Conservation (phyloP, 2,329 filamentous ascomycete species). For the Fusarium phyllophilum region DNA sequence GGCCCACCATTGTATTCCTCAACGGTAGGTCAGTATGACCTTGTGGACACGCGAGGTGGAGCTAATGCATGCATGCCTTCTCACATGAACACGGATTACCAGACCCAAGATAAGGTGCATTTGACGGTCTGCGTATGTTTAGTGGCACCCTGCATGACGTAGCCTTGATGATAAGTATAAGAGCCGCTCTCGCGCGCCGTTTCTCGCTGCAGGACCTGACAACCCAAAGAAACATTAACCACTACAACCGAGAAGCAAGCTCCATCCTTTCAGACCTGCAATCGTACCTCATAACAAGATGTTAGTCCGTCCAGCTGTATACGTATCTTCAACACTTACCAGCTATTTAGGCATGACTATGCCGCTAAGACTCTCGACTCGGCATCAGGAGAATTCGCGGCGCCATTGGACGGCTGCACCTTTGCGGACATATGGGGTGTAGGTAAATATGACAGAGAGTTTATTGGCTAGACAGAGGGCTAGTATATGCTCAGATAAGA, state of each 20-base stretch:
- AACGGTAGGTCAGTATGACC: not conserved
- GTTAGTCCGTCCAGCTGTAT: not conserved
- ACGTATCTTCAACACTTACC: not conserved
- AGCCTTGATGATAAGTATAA: not conserved
- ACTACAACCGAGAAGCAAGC: not conserved
- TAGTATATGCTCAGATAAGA: no score
- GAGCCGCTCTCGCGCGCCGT: accelerated
- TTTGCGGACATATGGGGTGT: not conserved
- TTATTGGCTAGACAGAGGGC: no score
- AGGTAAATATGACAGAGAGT: not conserved
- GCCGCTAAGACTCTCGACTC: not conserved
- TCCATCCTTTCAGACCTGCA: not conserved
- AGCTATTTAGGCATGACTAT: not conserved
- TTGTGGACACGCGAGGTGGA: accelerated
- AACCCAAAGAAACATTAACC: not conserved
- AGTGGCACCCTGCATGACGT: not conserved
- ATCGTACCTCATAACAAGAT: not conserved
- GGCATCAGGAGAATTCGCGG: not conserved
- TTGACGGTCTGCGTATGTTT: accelerated
- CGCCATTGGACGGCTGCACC: not conserved
- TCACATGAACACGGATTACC: not conserved
- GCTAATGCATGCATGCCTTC: not conserved
- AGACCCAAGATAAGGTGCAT: not conserved
- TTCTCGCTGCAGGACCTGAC: accelerated
- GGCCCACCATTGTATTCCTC: accelerated